phyloP scores from a whole-genome alignment of 2,329 filamentous ascomycete species.

The Venturia carpophila region DNA sequence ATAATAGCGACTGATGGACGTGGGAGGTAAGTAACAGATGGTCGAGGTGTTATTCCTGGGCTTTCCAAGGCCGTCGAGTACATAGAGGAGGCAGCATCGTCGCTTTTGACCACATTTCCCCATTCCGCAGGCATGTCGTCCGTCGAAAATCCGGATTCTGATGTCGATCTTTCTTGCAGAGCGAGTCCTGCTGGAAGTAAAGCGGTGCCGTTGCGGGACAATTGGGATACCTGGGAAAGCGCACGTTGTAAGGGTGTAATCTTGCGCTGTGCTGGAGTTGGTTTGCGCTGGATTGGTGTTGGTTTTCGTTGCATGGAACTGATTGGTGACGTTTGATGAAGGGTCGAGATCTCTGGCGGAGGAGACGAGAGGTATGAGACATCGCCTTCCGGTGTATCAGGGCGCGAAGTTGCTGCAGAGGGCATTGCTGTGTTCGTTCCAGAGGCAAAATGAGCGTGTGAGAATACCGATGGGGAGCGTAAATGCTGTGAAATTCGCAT shows the following conservation, averaged over 20 bases:
- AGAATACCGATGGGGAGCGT: conserved; percentile 36
- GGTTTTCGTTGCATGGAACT: not conserved
- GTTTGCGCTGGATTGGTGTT: not conserved
- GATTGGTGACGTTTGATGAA: not conserved
- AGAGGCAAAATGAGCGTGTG: conserved; percentile 23
- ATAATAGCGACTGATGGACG: not conserved
- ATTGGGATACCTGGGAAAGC: not conserved
- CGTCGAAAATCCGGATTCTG: conserved; percentile 29
- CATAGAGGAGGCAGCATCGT: conserved; percentile 29
- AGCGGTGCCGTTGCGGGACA: conserved; percentile 6
- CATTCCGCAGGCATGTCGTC: conserved; percentile 31
- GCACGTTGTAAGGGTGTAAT: conserved; percentile 21
- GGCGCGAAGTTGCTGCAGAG: not conserved
- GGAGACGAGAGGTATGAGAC: not conserved
- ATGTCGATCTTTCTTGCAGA: conserved; percentile 19
- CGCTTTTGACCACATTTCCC: conserved; percentile 29
- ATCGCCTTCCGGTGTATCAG: not conserved
- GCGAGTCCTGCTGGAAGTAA: not conserved
- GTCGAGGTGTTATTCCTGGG: conserved; percentile 3
- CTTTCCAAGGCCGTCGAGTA: conserved; percentile 28
- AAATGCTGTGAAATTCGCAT: conserved; percentile 41
- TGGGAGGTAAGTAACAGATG: not conserved
- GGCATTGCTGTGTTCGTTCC: not conserved
- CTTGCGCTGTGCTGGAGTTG: not conserved
- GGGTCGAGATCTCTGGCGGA: not conserved